Percentiles rank a stretch among this genome's conserved stretches.
Conservation (phyloP, 2,329 filamentous ascomycete species). For the Xylaria sp. region DNA sequence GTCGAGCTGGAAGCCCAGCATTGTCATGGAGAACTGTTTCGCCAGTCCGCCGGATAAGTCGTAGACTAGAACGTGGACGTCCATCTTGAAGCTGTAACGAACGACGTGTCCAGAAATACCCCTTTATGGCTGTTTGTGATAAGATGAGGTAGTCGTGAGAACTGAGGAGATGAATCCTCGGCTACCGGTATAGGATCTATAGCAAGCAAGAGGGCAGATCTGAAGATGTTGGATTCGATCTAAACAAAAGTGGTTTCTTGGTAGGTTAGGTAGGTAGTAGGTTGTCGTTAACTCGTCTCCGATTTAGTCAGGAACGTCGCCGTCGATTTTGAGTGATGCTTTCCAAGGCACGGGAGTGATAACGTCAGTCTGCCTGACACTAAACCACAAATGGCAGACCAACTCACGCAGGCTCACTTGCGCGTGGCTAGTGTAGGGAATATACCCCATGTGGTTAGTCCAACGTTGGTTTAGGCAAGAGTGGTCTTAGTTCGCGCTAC, state of each 20-base stretch:
- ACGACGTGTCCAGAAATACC: neutral
- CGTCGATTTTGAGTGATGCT: neutral
- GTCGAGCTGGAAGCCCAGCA: conserved; percentile 63
- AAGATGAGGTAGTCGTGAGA: neutral
- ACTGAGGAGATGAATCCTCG: neutral
- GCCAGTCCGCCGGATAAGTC: conserved; percentile 64
- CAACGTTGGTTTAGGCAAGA: no score
- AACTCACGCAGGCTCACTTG: neutral
- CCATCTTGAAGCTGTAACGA: conserved; percentile 46
- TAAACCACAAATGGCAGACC: neutral
- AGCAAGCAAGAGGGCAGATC: no score
- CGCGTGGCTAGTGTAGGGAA: neutral
- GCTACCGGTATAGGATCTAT: neutral
- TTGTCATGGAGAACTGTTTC: conserved; percentile 48
- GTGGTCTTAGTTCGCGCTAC: no score
- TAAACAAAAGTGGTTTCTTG: no score
- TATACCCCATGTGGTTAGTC: no score
- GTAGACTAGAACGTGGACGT: conserved; percentile 72
- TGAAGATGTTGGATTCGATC: no score
- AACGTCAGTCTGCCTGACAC: neutral
- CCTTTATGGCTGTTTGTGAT: neutral
- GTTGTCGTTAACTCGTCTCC: neutral
- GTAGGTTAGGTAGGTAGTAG: no score
- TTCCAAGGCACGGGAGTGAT: neutral
- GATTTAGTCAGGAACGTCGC: neutral